Conservation (phyloP, 345 rosid genomes). For the Pistacia integerrima region DNA sequence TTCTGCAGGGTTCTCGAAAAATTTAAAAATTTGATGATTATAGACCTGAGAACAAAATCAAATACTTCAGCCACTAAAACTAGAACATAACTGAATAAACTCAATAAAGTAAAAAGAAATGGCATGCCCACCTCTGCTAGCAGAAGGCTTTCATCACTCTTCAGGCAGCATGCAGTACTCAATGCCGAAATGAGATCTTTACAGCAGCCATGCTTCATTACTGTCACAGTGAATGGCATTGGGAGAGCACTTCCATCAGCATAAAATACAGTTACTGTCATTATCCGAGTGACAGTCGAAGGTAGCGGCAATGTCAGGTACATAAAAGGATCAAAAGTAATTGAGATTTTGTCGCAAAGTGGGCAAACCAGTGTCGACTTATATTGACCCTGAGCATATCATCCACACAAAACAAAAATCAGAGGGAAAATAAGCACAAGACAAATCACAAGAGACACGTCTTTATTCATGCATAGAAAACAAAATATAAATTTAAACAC, state of each 20-base stretch:
- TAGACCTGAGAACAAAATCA: constrained; percentile 48
- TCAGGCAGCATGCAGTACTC: constrained; percentile 76
- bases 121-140: constrained; percentile 70
- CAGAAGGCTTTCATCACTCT: constrained; percentile 70
- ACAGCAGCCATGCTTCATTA: constrained; percentile 67
- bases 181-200: constrained; percentile 78
- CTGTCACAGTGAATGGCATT: constrained; percentile 75
- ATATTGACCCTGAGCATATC: constrained; percentile 82
- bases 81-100: neutral
- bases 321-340: constrained; percentile 98
- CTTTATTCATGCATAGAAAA: neutral
- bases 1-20: constrained; percentile 55
- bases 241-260: constrained; percentile 75
- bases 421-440: constrained; percentile 13
- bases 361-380: constrained; percentile 95
- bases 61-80: constrained; percentile 25
- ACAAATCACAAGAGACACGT: neutral
- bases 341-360: constrained; percentile 75
- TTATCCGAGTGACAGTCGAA: constrained; percentile 70
- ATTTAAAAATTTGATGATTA: constrained; percentile 58
- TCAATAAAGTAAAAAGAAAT: neutral
- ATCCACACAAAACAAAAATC: constrained; percentile 19
- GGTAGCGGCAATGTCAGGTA: constrained; percentile 91
- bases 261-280: constrained; percentile 83
- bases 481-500: neutral